Percentiles rank a stretch among this genome's conserved stretches.
Conservation (phyloP, 805 yeast genomes). For the Metschnikowia hibisci region DNA sequence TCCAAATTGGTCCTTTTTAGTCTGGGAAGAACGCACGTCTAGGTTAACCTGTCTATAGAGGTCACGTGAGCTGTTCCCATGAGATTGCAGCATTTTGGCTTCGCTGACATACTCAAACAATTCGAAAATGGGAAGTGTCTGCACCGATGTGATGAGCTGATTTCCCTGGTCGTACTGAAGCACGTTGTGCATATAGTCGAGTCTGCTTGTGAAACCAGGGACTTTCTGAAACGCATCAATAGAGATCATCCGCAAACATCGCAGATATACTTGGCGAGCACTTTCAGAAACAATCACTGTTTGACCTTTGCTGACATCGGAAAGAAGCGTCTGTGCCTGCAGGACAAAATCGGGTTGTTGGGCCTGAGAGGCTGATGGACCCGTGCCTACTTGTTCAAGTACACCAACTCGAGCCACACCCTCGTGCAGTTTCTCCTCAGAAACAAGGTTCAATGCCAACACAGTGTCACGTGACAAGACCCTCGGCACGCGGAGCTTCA, state of each 20-base stretch:
- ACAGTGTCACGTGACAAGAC: slow-evolving; percentile 43
- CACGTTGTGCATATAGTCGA: slow-evolving; percentile 44
- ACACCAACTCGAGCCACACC: slow-evolving; percentile 39
- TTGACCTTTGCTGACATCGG: slow-evolving; percentile 31
- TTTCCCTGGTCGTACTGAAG: slow-evolving; percentile 40
- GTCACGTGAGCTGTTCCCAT: background rate
- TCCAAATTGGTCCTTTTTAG: background rate
- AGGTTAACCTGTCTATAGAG: background rate
- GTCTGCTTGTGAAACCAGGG: slow-evolving; percentile 36
- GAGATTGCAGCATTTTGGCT: background rate
- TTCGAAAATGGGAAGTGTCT: slow-evolving; percentile 34
- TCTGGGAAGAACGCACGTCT: background rate
- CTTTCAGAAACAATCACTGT: slow-evolving; percentile 34
- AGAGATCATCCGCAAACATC: slow-evolving; percentile 27
- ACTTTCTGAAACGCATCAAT: slow-evolving; percentile 38
- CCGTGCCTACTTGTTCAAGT: slow-evolving; percentile 22
- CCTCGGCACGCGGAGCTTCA: slow-evolving; percentile 52
- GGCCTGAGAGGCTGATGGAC: slow-evolving; percentile 7
- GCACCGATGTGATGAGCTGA: slow-evolving; percentile 27
- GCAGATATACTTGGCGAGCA: slow-evolving; percentile 30
- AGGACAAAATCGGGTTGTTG: too few relatives aligned
- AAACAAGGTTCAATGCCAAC: slow-evolving; percentile 24
- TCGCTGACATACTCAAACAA: slow-evolving; percentile 19
- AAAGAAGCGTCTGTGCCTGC: slow-evolving; percentile 10
- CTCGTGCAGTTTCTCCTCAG: slow-evolving; percentile 27